Evolutionary conservation across 2,329 filamentous ascomycete species (phyloP).

Genomic region (Hymenoscyphus scutula): DNA sequence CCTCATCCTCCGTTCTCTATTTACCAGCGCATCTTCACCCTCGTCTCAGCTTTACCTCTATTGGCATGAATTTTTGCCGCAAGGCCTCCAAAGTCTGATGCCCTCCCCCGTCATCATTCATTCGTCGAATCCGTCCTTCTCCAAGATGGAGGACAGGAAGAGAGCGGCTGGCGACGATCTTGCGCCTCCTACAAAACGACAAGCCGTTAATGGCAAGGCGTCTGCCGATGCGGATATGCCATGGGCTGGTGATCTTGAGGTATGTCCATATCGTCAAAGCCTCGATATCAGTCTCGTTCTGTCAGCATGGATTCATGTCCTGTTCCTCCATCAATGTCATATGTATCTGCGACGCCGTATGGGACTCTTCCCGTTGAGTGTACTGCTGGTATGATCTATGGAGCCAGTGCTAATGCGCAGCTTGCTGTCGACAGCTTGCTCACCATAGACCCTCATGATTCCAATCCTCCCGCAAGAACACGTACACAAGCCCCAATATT

Average conservation of each 20-base stretch:
- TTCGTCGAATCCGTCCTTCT: slow-evolving; percentile 75
- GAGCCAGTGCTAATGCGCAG: slow-evolving; percentile 44
- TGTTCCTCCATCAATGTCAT: slow-evolving; percentile 15
- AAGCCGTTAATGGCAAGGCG: slow-evolving; percentile 78
- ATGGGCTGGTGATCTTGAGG: slow-evolving; percentile 69
- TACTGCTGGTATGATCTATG: slow-evolving; percentile 29
- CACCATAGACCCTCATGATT: slow-evolving; percentile 37
- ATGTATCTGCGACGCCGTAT: slow-evolving; percentile 25
- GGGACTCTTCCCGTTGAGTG: slow-evolving; percentile 18
- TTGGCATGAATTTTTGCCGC: slow-evolving; percentile 35
- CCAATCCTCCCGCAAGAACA: slow-evolving; percentile 28
- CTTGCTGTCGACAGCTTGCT: slow-evolving; percentile 44
- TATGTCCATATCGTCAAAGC: slow-evolving; percentile 50
- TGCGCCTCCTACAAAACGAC: slow-evolving; percentile 86
- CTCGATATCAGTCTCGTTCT: slow-evolving; percentile 18
- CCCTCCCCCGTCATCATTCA: slow-evolving; percentile 64
- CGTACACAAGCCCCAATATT: slow-evolving; percentile 15
- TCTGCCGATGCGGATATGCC: slow-evolving; percentile 67
- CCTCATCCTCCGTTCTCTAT: slow-evolving; percentile 12
- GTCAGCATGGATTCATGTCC: slow-evolving; percentile 20
- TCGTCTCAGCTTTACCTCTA: slow-evolving; percentile 26
- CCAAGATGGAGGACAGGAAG: slow-evolving; percentile 99
- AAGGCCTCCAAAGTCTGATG: slow-evolving; percentile 67
- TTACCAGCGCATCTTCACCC: slow-evolving; percentile 19
- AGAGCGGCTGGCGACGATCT: slow-evolving; percentile 85